Evolutionary conservation across 305 asterid genomes (phyloP).

Genomic region (Striga hermonthica): DNA sequence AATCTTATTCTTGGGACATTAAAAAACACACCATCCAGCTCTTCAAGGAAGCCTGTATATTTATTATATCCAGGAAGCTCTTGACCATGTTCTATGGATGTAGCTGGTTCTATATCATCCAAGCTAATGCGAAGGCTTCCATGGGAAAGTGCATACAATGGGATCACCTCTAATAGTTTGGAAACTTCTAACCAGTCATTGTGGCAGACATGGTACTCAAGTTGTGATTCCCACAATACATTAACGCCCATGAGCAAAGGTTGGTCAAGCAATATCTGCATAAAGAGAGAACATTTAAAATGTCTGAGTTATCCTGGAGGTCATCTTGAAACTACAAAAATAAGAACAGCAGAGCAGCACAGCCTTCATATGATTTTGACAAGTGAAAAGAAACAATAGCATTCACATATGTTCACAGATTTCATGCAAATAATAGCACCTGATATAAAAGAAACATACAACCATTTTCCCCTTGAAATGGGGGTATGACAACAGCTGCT

Average conservation of each 20-base stretch:
- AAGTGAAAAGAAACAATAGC: constrained; percentile 17
- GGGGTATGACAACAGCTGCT: background rate
- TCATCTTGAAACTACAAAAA: constrained; percentile 1
- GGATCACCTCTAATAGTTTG: constrained; percentile 75
- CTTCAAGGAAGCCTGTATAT: constrained; percentile 64
- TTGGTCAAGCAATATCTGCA: constrained; percentile 90
- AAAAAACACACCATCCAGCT: constrained; percentile 65
- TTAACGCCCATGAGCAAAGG: constrained; percentile 91
- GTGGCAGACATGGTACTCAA: constrained; percentile 87
- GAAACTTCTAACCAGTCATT: constrained; percentile 88
- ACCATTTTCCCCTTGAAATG: constrained; percentile 9
- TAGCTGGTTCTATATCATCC: constrained; percentile 52
- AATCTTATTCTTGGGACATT: constrained; percentile 67
- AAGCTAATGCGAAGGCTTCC: constrained; percentile 73
- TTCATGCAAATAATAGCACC: constrained; percentile 18
- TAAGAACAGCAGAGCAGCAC: constrained; percentile 19
- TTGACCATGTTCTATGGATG: constrained; percentile 48
- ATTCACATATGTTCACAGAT: constrained; percentile 22
- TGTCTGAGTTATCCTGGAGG: constrained; percentile 26
- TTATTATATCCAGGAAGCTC: constrained; percentile 49
- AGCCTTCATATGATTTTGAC: constrained; percentile 21
- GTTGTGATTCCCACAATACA: constrained; percentile 95
- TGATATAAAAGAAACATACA: constrained; percentile 19
- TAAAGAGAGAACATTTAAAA: constrained; percentile 33
- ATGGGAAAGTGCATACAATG: constrained; percentile 62